Percentiles rank a stretch among this genome's conserved stretches.
These are phyloP conservation scores for Aureobasidium subglaciale DNA, from an alignment of 2,329 filamentous ascomycete species.

Conservation along the genomic window DNA sequence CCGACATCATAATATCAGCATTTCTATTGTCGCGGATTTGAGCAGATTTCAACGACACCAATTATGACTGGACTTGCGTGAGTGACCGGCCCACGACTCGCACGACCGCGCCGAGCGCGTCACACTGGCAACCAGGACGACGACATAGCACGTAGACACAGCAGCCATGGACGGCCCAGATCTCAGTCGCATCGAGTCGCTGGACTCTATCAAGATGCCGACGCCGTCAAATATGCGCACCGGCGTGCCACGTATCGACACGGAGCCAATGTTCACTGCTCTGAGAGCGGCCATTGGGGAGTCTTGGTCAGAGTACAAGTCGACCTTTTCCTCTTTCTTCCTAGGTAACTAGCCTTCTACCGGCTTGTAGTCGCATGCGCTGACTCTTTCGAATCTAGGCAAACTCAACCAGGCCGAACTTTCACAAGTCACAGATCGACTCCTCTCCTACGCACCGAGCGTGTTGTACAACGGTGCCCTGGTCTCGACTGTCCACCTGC, in stretches of 20 bases:
- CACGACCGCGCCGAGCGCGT: background rate
- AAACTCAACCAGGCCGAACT: constrained; percentile 57
- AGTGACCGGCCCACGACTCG: background rate
- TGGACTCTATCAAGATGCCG: background rate
- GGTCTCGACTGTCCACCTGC: constrained; percentile 40
- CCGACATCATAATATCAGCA: background rate
- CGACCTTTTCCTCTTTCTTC: constrained; percentile 50
- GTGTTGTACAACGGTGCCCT: constrained; percentile 32
- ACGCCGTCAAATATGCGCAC: constrained; percentile 34
- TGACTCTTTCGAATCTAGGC: constrained; percentile 30
- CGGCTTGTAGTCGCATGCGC: background rate
- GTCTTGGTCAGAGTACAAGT: constrained; percentile 55
- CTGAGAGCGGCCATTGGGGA: constrained; percentile 54
- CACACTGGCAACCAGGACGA: background rate
- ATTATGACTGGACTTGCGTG: background rate
- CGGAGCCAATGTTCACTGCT: constrained; percentile 56
- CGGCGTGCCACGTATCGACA: constrained; percentile 50
- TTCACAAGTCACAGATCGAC: constrained; percentile 47
- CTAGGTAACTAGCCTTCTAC: constrained; percentile 38
- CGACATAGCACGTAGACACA: background rate
- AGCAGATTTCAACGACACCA: background rate
- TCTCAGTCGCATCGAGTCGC: constrained; percentile 1
- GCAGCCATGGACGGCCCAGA: constrained; percentile 10
- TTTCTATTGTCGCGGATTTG: background rate
- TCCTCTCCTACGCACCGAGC: constrained; percentile 46